phyloP scores from a whole-genome alignment of 257 asterid genomes.

The Handroanthus guayacan region DNA sequence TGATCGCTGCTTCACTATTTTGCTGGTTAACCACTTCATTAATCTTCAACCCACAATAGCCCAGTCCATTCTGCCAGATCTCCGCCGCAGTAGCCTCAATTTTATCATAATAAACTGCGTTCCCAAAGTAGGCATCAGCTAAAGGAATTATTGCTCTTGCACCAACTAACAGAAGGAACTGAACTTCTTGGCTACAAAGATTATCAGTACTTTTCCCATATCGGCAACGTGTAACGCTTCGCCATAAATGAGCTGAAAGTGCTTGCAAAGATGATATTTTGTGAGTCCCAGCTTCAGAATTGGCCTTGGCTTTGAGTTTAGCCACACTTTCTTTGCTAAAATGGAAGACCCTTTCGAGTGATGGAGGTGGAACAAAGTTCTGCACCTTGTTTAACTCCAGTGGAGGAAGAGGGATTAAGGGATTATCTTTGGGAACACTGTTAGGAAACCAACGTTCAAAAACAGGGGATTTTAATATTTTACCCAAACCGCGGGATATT shows the following conservation, averaged over 20 bases:
- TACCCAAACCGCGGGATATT: conserved; percentile 39
- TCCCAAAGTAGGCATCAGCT: conserved; percentile 50
- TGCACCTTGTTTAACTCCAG: neutral
- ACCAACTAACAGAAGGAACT: conserved; percentile 8
- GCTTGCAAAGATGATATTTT: conserved; percentile 54
- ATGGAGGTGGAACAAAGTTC: neutral
- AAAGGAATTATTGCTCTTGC: conserved; percentile 50
- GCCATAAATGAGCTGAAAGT: conserved; percentile 49
- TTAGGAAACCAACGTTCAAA: conserved; percentile 42
- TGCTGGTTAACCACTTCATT: conserved; percentile 37
- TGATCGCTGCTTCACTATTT: conserved; percentile 13
- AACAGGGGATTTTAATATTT: conserved; percentile 34
- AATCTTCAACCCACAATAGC: conserved; percentile 42
- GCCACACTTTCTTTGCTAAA: conserved; percentile 40
- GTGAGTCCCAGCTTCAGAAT: conserved; percentile 30
- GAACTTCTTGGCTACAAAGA: neutral
- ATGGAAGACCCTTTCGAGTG: conserved; percentile 40
- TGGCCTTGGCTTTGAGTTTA: conserved; percentile 48
- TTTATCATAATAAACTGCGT: conserved; percentile 11
- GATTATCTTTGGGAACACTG: neutral
- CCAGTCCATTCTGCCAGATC: conserved; percentile 35
- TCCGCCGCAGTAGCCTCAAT: conserved; percentile 19
- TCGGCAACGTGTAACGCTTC: conserved; percentile 37
- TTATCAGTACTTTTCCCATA: no score
- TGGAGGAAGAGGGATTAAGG: conserved; percentile 28